Evolutionary conservation across 352 stramenopile genomes (phyloP).

Genomic region (Phytophthora ohioensis): DNA sequence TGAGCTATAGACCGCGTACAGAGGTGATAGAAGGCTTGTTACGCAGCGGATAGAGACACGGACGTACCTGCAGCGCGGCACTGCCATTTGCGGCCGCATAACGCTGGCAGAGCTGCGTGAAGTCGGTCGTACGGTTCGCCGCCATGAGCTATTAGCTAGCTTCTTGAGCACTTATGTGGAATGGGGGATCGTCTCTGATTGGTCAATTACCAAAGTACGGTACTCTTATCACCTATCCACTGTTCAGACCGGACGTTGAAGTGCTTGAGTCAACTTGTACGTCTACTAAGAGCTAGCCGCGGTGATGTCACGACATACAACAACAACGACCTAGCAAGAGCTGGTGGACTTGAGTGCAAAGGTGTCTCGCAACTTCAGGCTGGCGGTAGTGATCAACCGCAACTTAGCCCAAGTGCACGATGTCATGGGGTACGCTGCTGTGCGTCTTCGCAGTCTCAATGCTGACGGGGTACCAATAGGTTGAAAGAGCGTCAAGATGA

Average conservation of each 20-base stretch:
- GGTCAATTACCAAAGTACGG: background rate
- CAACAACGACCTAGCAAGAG: no score
- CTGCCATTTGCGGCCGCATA: conserved; percentile 49
- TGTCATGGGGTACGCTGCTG: conserved; percentile 61
- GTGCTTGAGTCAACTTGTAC: no score
- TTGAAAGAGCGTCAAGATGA: conserved; percentile 46
- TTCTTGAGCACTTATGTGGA: conserved; percentile 1
- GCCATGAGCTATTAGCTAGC: conserved; percentile 46
- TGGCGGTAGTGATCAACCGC: conserved; percentile 72
- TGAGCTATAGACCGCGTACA: conserved; percentile 7
- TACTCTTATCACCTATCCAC: no score
- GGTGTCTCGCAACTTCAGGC: conserved; percentile 72
- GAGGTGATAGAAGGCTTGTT: background rate
- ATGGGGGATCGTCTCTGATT: conserved; percentile 2
- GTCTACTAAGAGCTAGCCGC: no score
- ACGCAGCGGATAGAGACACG: background rate
- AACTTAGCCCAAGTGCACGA: conserved; percentile 79
- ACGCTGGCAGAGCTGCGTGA: conserved; percentile 71
- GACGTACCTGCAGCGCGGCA: conserved; percentile 34
- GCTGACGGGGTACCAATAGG: background rate
- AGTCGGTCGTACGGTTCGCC: conserved; percentile 78
- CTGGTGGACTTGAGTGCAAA: conserved; percentile 46
- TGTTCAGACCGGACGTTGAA: no score
- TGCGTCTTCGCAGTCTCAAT: background rate
- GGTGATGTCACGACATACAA: no score